Percentiles rank a stretch among this genome's conserved stretches.
Evolutionary conservation across 352 stramenopile species (phyloP).

Genomic region (Globisporangium echinulatum): DNA sequence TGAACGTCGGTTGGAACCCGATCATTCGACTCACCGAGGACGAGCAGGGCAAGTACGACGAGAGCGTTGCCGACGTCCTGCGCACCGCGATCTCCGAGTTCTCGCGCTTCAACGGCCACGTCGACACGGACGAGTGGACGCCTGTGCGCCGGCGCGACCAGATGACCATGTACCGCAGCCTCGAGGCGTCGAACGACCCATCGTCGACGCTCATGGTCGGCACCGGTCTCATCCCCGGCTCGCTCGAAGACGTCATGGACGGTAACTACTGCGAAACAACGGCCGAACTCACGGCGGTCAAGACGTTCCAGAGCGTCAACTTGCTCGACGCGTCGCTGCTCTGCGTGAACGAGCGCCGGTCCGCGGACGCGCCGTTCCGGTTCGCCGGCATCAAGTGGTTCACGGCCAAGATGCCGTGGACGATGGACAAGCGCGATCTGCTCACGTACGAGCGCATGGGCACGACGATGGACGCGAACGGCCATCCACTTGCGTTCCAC

Average conservation of each 20-base stretch:
- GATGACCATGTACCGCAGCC: constrained; percentile 14
- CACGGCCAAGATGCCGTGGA: constrained; percentile 23
- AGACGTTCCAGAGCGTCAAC: constrained; percentile 26
- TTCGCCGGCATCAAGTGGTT: constrained; percentile 51
- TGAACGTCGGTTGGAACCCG: constrained; percentile 11
- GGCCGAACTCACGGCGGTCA: constrained; percentile 26
- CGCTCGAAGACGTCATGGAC: constrained; percentile 30
- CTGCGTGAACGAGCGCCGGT: constrained; percentile 22
- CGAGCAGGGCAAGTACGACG: constrained; percentile 11
- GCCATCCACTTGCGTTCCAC: constrained; percentile 43
- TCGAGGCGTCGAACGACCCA: constrained; percentile 3
- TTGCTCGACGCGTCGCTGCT: constrained; percentile 27
- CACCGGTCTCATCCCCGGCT: constrained; percentile 9
- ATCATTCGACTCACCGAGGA: constrained; percentile 10
- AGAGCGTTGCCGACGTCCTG: constrained; percentile 4
- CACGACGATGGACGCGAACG: constrained; percentile 34
- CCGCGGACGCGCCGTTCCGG: constrained; percentile 25
- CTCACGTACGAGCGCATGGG: constrained; percentile 54
- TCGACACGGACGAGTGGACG: constrained; percentile 16
- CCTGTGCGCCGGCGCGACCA: constrained; percentile 15
- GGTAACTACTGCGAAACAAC: constrained; percentile 40
- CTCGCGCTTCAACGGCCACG: constrained; percentile 14
- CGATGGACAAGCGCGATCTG: constrained; percentile 22
- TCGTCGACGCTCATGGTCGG: constrained; percentile 15
- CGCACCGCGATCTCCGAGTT: constrained; percentile 12